These are phyloP conservation scores for Xanthoceras sorbifolium DNA, from an alignment of 345 rosid genomes.

Conservation along the genomic window DNA sequence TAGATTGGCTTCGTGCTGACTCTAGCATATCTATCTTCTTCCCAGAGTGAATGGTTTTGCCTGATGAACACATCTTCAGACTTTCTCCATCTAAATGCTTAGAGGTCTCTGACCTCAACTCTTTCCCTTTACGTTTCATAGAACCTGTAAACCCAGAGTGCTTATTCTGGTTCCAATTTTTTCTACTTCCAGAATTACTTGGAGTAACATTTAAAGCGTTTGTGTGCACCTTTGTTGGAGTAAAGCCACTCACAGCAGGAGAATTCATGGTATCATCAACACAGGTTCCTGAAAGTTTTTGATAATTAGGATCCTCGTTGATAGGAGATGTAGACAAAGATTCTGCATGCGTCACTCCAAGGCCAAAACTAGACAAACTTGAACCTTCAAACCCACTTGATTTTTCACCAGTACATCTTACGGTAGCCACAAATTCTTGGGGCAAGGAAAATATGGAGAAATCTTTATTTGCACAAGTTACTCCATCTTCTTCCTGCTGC, in stretches of 20 bases:
- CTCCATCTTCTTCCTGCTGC: not conserved
- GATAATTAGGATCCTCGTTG: not conserved
- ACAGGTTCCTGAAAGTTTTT: not conserved
- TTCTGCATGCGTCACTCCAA: not conserved
- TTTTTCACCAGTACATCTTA: slow-evolving; percentile 9
- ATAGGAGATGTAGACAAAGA: not conserved
- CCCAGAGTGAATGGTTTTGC: not conserved
- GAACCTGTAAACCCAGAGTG: slow-evolving; percentile 13
- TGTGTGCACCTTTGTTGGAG: slow-evolving; percentile 6
- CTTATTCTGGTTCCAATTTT: slow-evolving; percentile 3
- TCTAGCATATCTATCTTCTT: not conserved
- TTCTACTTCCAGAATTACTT: slow-evolving; percentile 5
- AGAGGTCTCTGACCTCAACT: not conserved
- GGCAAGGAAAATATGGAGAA: not conserved
- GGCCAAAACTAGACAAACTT: slow-evolving; percentile 1
- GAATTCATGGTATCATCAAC: not conserved
- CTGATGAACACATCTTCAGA: slow-evolving; percentile 14
- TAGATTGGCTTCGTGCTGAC: slow-evolving; percentile 7
- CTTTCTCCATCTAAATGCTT: slow-evolving; percentile 13
- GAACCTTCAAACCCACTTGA: not conserved
- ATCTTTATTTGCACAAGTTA: slow-evolving; percentile 1
- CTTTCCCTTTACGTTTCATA: slow-evolving; percentile 6
- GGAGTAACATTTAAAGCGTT: slow-evolving; percentile 1
- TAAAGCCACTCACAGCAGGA: not conserved
- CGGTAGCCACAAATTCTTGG: not conserved